Percentiles rank a stretch among this genome's conserved stretches.
These are phyloP conservation scores for Lentinus tigrinus DNA, from an alignment of 768 basidiomycete genomes.

Conservation along the genomic window DNA sequence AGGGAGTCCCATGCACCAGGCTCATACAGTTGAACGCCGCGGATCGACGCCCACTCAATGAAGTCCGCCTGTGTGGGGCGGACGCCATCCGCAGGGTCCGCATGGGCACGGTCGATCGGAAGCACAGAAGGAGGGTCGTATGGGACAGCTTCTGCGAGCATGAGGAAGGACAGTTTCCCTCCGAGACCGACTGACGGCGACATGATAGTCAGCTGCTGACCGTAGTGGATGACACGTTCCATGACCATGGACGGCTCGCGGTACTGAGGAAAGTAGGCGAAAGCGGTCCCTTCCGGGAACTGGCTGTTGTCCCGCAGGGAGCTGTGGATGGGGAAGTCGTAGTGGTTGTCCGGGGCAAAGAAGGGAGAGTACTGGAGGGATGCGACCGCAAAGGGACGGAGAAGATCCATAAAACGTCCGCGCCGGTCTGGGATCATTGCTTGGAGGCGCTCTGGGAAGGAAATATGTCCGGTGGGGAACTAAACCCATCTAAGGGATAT, in stretches of 20 bases:
- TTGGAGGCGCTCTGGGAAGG: slow-evolving; percentile 15
- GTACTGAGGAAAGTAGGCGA: slow-evolving; percentile 51
- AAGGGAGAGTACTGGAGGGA: slow-evolving; percentile 49
- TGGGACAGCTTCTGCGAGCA: slow-evolving; percentile 52
- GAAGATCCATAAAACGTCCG: slow-evolving; percentile 28
- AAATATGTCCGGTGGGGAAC: slow-evolving; percentile 5
- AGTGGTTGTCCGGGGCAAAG: slow-evolving; percentile 62
- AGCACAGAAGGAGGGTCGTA: slow-evolving; percentile 31
- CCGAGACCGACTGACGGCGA: slow-evolving; percentile 52
- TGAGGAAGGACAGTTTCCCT: slow-evolving; percentile 63
- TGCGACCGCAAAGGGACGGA: slow-evolving; percentile 46
- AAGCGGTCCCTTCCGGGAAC: slow-evolving; percentile 32
- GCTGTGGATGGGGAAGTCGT: slow-evolving; percentile 46
- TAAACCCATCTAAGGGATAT: neutral
- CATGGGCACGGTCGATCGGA: slow-evolving; percentile 28
- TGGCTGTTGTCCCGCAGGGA: slow-evolving; percentile 17
- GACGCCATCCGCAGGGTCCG: slow-evolving; percentile 20
- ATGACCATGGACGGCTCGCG: slow-evolving; percentile 24
- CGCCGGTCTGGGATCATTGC: slow-evolving; percentile 24
- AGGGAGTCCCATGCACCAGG: slow-evolving; percentile 29
- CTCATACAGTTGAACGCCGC: slow-evolving; percentile 33
- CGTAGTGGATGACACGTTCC: slow-evolving; percentile 21
- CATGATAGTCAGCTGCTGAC: slow-evolving; percentile 22
- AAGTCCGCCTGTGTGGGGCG: slow-evolving; percentile 60
- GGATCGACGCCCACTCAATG: slow-evolving; percentile 38